Base-by-base conservation (phyloP, 2,329 filamentous ascomycete species). In the Blastomyces gilchristii region DNA sequence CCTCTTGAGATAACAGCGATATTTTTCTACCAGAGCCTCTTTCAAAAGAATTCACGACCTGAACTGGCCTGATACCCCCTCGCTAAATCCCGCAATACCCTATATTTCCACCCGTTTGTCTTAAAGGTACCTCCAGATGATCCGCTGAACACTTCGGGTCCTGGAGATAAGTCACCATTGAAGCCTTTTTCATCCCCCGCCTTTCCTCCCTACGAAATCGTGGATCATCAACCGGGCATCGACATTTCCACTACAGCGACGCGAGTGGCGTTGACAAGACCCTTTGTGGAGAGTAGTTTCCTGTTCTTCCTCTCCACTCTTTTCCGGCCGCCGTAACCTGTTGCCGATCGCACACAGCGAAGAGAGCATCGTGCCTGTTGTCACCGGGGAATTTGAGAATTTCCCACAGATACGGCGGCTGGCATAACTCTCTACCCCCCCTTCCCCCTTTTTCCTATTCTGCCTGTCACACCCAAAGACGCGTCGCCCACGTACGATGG, bases 401-500 rank as follows among this genome's bases (percentile, higher is more conserved):
- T 50, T 18, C 18, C 41, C 54, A 58, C 25, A 58, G 54, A 50
- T 43, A 58, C 54, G 28, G 14, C 37, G 37, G 34, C 54, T 58
- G 54, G 22, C 25, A 58, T 58, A 58, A 12, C 12, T 47, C 22
- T 61, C 60, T 45, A 31, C 49, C 8, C 47, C 25, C 25, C 0
- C 25, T 18, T 31, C 25, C 12, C 14, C 49, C 11, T 31, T 52
- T 50, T 31, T 18, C 25, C 6, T 31, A 31, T 14, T 31, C 25
- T 52, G 37, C 45, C 56, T 56, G 37, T 43, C 37, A 34, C 53
- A 31, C 43, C 45, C 31, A 45, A 49, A 41, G 49, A 54, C 60
- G 16, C 31, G 28, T 49, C 22, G n/a, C 62, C 59, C 66, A 70
- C 72, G 71, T 70, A 74, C 68, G 64, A 80, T 81, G 79, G 79